Conservation (phyloP, 2,329 filamentous ascomycete genomes). For the Teratosphaeria viscida region DNA sequence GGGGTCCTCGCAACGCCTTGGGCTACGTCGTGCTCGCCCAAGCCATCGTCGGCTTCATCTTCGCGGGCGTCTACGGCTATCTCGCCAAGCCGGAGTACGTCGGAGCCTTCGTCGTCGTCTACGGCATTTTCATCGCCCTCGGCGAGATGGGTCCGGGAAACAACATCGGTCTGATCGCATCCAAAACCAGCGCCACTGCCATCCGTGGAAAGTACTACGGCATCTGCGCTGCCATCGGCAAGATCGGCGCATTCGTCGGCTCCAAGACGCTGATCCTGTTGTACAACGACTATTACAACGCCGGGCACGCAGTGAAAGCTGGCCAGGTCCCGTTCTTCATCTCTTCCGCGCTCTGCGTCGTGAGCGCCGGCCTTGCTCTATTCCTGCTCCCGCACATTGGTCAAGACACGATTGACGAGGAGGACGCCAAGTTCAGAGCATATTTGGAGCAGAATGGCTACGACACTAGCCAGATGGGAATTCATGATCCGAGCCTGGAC, state of each 20-base stretch:
- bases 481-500: neutral
- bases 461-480: slow-evolving; percentile 43
- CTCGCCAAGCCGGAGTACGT: slow-evolving; percentile 59
- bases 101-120: slow-evolving; percentile 67
- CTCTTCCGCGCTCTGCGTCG: slow-evolving; percentile 60
- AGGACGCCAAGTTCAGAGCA: slow-evolving; percentile 64
- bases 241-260: slow-evolving; percentile 70
- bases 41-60: slow-evolving; percentile 73
- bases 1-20: slow-evolving; percentile 69
- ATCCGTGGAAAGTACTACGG: slow-evolving; percentile 59
- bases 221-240: slow-evolving; percentile 61
- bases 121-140: slow-evolving; percentile 64
- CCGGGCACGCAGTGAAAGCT: slow-evolving; percentile 34
- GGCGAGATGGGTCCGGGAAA: slow-evolving; percentile 80
- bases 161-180: slow-evolving; percentile 79
- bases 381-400: slow-evolving; percentile 56
- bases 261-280: slow-evolving; percentile 30
- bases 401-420: slow-evolving; percentile 70
- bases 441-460: slow-evolving; percentile 67
- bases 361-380: slow-evolving; percentile 59
- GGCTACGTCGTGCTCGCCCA: slow-evolving; percentile 61
- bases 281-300: slow-evolving; percentile 28
- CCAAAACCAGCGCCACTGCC: slow-evolving; percentile 75
- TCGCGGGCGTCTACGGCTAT: slow-evolving; percentile 66
- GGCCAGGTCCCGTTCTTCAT: slow-evolving; percentile 89